Percentiles rank a stretch among this genome's conserved stretches.
phyloP scores from a whole-genome alignment of 352 stramenopile species.

The Elongisporangium senticosum region DNA sequence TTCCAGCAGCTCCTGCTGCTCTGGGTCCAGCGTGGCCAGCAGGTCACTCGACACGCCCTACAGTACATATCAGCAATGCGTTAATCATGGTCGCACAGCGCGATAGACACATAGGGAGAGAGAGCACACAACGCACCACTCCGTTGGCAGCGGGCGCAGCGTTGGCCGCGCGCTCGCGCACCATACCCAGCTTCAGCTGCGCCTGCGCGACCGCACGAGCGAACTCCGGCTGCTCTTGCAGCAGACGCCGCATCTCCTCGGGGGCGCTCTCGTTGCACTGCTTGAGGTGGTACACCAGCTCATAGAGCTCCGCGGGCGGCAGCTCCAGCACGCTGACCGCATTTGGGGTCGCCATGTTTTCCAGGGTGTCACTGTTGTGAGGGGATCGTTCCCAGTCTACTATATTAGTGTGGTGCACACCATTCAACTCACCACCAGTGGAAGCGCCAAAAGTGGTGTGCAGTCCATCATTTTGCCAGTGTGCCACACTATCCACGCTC shows the following conservation, averaged over 20 bases:
- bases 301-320: constrained; percentile 50
- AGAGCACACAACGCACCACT: constrained; percentile 20
- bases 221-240: constrained; percentile 75
- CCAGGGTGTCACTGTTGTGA: constrained; percentile 2
- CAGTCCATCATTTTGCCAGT: too few species aligned
- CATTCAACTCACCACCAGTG: neutral
- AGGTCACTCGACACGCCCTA: constrained; percentile 59
- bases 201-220: constrained; percentile 62
- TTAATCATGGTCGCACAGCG: neutral
- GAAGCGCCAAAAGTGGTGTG: too few species aligned
- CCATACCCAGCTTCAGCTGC: constrained; percentile 69
- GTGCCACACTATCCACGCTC: too few species aligned
- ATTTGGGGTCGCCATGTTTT: constrained; percentile 16
- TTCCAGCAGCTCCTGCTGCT: constrained; percentile 74
- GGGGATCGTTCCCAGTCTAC: neutral
- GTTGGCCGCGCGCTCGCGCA: constrained; percentile 40
- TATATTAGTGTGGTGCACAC: constrained; percentile 3
- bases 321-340: constrained; percentile 48
- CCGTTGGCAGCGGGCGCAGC: constrained; percentile 35
- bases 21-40: constrained; percentile 63
- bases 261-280: constrained; percentile 77
- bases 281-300: constrained; percentile 75
- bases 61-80: neutral
- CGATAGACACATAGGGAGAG: neutral
- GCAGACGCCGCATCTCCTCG: constrained; percentile 53